Evolutionary conservation across 768 basidiomycete genomes (phyloP), one percentile per base, ranked within the genome.

Genomic region (Gloeopeniophorella convolvens): DNA sequence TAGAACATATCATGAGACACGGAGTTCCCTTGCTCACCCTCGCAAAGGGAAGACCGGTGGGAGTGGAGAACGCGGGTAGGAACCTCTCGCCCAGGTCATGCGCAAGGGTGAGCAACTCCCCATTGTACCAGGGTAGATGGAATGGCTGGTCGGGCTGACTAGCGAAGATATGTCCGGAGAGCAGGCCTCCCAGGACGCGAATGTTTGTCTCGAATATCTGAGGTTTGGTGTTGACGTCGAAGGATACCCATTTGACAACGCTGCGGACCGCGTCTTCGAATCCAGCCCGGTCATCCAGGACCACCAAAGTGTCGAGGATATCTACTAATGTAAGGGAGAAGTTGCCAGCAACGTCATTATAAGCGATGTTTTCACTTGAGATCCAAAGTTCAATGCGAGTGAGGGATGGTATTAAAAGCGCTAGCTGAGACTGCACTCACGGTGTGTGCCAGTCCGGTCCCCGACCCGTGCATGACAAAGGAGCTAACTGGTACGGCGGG

Each of bases 131-230:
- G 3, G 85, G 80, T 33, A 95, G 69, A 60, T 81, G 71, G 60
- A 91, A 90, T 16, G 80, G 78, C 31, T 83, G 80, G 2, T 69
- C 77, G 2, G 73, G 68, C 42, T 79, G 72, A 52, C 73, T 81
- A n/a, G 89, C 88, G 63, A 83, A 87, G 44, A 85, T 79, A 60
- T 93, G 92, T 21, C 80, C 92, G 6, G 89, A 90, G 12, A 93
- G 65, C 31, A 99, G 76, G 4, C 92, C 91, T 3, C 96, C 96
- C 8, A 99, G 71, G 5, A 93, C 90, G 23, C 94, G 82, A 48
- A 98, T 98, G 1, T 90, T 97, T 9, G 89, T 89, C 70, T 99
- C 95, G 62, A 99, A 99, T 4, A 98, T 86, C 74, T 99, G 95
- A n/a, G 96, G 92, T 66, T 83, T 90, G 34, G 90, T 91, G 66